Base-by-base conservation (phyloP, 768 basidiomycete species). In the Pilatotrama ljubarskyi region DNA sequence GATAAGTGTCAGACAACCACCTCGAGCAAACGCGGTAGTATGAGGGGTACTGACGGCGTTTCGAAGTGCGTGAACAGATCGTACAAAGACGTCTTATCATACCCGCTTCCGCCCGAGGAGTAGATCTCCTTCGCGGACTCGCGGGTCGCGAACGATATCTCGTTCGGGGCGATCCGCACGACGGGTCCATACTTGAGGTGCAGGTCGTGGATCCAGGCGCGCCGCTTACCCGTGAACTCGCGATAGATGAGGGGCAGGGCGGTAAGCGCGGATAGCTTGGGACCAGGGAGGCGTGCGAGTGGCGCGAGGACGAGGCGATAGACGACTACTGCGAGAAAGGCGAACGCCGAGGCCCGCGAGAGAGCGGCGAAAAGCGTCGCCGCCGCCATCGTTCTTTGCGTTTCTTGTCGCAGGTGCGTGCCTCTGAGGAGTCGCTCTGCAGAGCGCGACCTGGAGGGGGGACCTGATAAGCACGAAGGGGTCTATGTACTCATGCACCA, bases 61-160 rank as follows among this genome's bases (percentile, higher is more conserved):
- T 51, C 51, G 38, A 61, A 68, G 38, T 62, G 61, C 26, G 25
- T 18, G 36, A 68, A 65, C n/a, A 68, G 38, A 0, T 8, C 0
- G 44, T 68, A 65, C 44, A 65, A 60, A 4, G 49, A 17, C 11
- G 62, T 43, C 24, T 65, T 65, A 25, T 68, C 66, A 43, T 61
- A 65, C 7, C 66, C 66, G n/a, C 66, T 64, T 38, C 66, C 66
- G 1, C 61, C 64, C 10, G 62, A 63, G n/a, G 62, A 46, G 47
- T 68, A 68, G 36, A 68, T 68, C 47, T 68, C 64, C 54, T 65
- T 68, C 35, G 35, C 59, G 10, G 66, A 64, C n/a, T 68, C 66
- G 24, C 59, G 57, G 5, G 43, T 65, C 22, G 66, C 66, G 32
- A 65, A 68, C 0, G 66, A 65, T 2, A 68, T 59, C 49, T 68